These are phyloP conservation scores for Brassica juncea DNA, from an alignment of 345 rosid genomes.

Conservation along the genomic window DNA sequence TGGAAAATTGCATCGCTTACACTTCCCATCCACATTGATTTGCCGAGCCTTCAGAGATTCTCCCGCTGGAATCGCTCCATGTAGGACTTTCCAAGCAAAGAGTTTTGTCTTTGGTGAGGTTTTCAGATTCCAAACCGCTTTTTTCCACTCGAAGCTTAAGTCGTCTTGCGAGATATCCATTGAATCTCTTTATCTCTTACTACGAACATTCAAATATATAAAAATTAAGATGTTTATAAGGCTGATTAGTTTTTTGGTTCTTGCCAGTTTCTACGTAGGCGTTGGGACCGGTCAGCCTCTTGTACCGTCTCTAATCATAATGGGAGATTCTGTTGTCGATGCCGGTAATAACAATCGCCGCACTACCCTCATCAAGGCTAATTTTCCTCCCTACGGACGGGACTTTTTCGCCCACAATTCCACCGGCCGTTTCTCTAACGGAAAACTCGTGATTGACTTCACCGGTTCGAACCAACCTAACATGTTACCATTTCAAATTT, in stretches of 20 bases:
- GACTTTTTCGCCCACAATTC: slow-evolving; percentile 62
- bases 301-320: slow-evolving; percentile 45
- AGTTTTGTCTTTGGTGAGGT: too few species aligned
- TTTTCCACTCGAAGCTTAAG: too few species aligned
- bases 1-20: too few species aligned
- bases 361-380: slow-evolving; percentile 53
- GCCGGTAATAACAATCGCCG: slow-evolving; percentile 56
- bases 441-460: slow-evolving; percentile 47
- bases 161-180: too few species aligned
- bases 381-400: slow-evolving; percentile 61
- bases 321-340: slow-evolving; percentile 64
- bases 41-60: too few species aligned
- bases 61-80: too few species aligned
- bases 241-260: slow-evolving; percentile 13
- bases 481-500: background rate
- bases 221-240: background rate
- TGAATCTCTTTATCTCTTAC: background rate
- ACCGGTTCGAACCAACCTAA: slow-evolving; percentile 40
- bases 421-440: slow-evolving; percentile 73
- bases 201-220: background rate
- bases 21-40: too few species aligned
- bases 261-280: slow-evolving; percentile 13
- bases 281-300: slow-evolving; percentile 28
- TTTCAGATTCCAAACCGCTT: too few species aligned
- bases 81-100: too few species aligned